These are phyloP conservation scores for Komagataella pastoris DNA, from an alignment of 805 yeast species.

Conservation along the genomic window DNA sequence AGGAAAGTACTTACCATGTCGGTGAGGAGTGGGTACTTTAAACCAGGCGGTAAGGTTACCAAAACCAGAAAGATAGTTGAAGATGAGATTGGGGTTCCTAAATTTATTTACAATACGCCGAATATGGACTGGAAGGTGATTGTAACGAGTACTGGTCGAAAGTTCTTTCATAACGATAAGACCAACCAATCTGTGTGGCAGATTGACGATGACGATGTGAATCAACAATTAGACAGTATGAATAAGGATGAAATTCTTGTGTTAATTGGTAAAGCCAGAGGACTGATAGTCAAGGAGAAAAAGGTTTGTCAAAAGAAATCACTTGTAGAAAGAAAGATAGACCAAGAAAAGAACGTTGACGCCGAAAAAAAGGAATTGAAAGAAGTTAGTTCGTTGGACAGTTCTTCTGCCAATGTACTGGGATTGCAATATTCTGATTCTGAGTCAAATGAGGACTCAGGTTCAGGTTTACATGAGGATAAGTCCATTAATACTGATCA, in stretches of 20 bases:
- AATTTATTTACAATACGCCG: conserved; percentile 1
- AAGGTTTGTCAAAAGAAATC: not conserved
- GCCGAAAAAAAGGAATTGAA: not conserved
- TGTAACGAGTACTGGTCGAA: conserved; percentile 10
- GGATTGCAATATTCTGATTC: not conserved
- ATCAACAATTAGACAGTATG: conserved; percentile 2
- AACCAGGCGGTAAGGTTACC: conserved; percentile 11
- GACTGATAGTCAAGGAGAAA: conserved; percentile 1
- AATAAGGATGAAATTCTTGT: conserved; percentile 3
- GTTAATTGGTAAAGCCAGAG: conserved; percentile 5
- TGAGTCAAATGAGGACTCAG: not conserved
- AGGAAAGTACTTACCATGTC: not conserved
- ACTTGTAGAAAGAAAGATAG: conserved; percentile 2
- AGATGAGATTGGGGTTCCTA: conserved; percentile 1
- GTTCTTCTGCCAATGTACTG: not conserved
- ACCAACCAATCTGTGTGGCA: conserved; percentile 11
- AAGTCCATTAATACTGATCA: not conserved
- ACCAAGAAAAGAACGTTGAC: conserved; percentile 4
- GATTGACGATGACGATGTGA: conserved; percentile 2
- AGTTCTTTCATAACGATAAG: conserved; percentile 10
- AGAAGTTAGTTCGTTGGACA: not conserved
- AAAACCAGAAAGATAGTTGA: not conserved
- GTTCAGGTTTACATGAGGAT: not conserved
- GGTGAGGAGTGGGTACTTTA: conserved; percentile 11
- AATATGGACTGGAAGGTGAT: conserved; percentile 8